Evolutionary conservation across 2,329 filamentous ascomycete species (phyloP), one percentile per base, ranked within the genome.

Genomic region (Calonectria naviculata): DNA sequence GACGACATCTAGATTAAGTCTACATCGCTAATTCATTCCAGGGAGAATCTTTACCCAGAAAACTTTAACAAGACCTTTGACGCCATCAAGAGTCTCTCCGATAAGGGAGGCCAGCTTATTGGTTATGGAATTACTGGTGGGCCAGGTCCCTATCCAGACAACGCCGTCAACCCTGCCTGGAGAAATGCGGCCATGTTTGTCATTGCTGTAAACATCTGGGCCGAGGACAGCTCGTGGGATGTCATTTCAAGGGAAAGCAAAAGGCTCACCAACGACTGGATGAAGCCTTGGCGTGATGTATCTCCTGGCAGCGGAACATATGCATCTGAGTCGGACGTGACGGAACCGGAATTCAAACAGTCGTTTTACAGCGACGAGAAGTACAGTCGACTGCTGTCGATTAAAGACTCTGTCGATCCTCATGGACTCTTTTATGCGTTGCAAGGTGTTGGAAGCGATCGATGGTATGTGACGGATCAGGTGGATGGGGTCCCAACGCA

Each of bases 191-290:
- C 52, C 2, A 58, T 58, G 31, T 38, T 58, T 28, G 52, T 19
- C 13, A 58, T 58, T 24, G 34, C 34, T 17, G 52, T 58, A 0
- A 58, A 58, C 19, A 58, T 58, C 21, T 58, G 52, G 52, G 52
- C 34, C 5, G 31, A 58, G 17, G 52, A 58, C 26, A 58, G 52
- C 15, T 26, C 52, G 3, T 58, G 52, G 52, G 34, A 38, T 12
- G 52, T 58, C 6, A 58, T 58, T 38, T 58, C 52, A n/a, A 58
- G n/a, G 15, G 34, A 58, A 58, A 58, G 52, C 34, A 58, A 58
- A 28, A 58, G 9, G 21, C 21, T 58, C 6, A 58, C 52, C 21
- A 38, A 58, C 6, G 52, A 58, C 19, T 58, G 52, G 52, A 58
- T 58, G 52, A 38, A 58, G 34, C 52, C 52, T 24, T 58, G 31